Conservation (phyloP, 129 eudicot genomes). For the Sambucus nigra region DNA sequence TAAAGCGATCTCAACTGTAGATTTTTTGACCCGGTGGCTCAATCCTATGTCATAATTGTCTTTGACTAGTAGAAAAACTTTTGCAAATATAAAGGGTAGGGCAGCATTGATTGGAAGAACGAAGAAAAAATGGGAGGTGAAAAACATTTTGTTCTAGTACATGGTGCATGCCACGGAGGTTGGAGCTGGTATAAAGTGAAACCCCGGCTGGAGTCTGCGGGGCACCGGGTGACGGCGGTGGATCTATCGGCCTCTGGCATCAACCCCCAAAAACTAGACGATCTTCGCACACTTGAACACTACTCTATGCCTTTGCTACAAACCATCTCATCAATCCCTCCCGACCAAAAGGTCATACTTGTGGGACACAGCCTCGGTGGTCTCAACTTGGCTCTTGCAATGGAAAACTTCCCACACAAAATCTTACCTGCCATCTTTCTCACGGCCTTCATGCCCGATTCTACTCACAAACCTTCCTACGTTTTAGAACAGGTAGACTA, state of each 20-base stretch:
- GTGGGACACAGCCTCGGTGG: slow-evolving; percentile 22
- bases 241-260: slow-evolving; percentile 12
- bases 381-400: slow-evolving; percentile 4
- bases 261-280: not conserved
- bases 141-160: no score
- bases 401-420: no score
- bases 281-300: slow-evolving; percentile 9
- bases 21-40: no score
- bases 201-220: slow-evolving; percentile 10
- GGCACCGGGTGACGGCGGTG: slow-evolving; percentile 13
- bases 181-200: slow-evolving; percentile 21
- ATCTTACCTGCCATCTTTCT: not conserved
- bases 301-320: slow-evolving; percentile 8
- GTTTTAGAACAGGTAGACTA: slow-evolving; percentile 7
- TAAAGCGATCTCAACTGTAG: no score
- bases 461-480: not conserved
- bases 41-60: no score
- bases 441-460: slow-evolving; percentile 4
- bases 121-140: no score
- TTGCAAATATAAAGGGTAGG: no score
- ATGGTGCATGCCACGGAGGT: slow-evolving; percentile 26
- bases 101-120: no score
- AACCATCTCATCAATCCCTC: slow-evolving; percentile 1
- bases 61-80: no score
- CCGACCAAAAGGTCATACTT: slow-evolving; percentile 12